Evolutionary conservation across 129 eudicot genomes (phyloP), one percentile per base, ranked within the genome.

Genomic region (Helianthus tuberosus): DNA sequence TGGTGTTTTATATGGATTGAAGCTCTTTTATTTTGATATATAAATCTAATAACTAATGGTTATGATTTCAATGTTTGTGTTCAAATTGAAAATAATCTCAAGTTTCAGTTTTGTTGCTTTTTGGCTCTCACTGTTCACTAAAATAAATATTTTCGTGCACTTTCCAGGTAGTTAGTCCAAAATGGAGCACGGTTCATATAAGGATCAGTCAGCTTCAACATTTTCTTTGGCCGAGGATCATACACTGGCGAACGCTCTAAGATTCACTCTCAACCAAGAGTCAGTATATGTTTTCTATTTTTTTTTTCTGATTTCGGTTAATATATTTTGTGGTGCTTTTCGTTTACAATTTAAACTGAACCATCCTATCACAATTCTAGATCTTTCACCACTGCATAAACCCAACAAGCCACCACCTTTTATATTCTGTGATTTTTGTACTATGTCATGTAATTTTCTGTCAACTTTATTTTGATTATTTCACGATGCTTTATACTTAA

Each of bases 261-360:
- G 94, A 83, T 85, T 85, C 68, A 68, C 84, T 59, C 91, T 91
- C 48, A 91, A 87, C 75, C 85, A 88, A 86, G 94, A 91, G 94
- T 90, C 11, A 80, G 91, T 83, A 51, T 83, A 58, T 69, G 35
- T 68, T 66, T 15, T 60, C 12, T 16, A 36, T 8, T 43, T 20
- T 17, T 20, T 17, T 35, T 6, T 62, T 38, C 60, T 20, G 8
- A n/a, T 15, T 47, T 69, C 29, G 39, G 44, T 25, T 69, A 36
- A 43, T 8, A 13, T 23, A 13, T 23, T 67, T 46, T n/a, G 72
- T 43, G 27, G 3, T 70, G 64, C 8, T 55, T 70, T 50, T 6
- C 23, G 14, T 71, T 29, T 49, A 55, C n/a, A 41, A 41, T 39
- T 58, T 10, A 27, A 32, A 5, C 23, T 17, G 68, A 38, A 38